Evolutionary conservation across 805 yeast genomes (phyloP), one percentile per base, ranked within the genome.

Genomic region (Candida fluviatilis): DNA sequence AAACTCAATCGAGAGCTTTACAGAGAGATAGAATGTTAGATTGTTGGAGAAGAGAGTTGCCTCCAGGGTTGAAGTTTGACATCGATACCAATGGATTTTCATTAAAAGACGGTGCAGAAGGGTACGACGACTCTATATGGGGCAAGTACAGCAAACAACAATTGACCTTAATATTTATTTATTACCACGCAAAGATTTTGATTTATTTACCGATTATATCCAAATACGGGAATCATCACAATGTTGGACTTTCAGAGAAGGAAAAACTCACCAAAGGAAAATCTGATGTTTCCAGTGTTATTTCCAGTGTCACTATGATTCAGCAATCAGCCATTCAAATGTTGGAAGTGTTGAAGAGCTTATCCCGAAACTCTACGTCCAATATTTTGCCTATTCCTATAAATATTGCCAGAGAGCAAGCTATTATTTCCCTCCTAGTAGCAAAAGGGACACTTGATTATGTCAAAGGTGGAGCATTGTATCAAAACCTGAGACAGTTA

Each of bases 401-500:
- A 33, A 82, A 81, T 46, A 59, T 77, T 7, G 66, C 84, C 0
- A 58, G 88, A 43, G 78, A 81, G 43, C 78, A 75, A 49, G 78
- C 85, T 2, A 64, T 88, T 34, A 71, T 81, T 45, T 69, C 84
- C 0, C 62, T 84, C 21, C 50, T 83, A 34, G 83, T 82, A 18
- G 87, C 89, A 0, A 77, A 78, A 36, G 89, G 95, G 12, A 77
- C 88, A 0, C 64, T 89, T 39, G 96, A 88, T 45, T 87, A 85
- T 54, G 80, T 86, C 2, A 78, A 86, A 54, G 88, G 89, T 27
- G 95, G 96, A 0, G 80, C 91, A 1, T 60, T 88, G 38, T 80
- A 82, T 53, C 84, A 78, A 52, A 88, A 81, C 36, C 78, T 82
- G 53, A 82, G 78, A 47, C 69, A 60, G 24, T 61, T 84, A 34